Evolutionary conservation across 2,329 filamentous ascomycete genomes (phyloP), one percentile per base, ranked within the genome.

Genomic region (Alternaria ethzedia): DNA sequence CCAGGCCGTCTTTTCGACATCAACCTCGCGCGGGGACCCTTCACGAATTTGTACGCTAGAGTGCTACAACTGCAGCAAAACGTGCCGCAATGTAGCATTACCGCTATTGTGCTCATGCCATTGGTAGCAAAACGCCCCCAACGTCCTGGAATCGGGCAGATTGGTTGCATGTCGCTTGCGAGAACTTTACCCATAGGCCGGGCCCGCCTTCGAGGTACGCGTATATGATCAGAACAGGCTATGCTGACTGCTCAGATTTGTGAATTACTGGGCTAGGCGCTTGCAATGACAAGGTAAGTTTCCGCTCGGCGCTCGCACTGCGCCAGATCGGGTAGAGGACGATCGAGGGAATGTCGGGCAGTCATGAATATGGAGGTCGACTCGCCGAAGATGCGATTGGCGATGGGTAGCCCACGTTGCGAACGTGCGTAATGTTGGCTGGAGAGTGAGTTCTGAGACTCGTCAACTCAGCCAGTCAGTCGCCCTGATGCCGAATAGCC

Each of bases 211-310:
- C 5, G 4, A 52, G 41, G 13, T 21, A 23, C 12, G 28, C 30
- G 28, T 20, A n/a, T 57, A 32, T 10, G 17, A n/a, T 30, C 17
- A 41, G 63, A 63, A 63, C 60, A 65, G 55, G 64, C 50, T 58
- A 36, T 10, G 60, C 59, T 69, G 60, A 66, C 65, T 67, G 65
- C 56, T 47, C 44, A 59, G 52, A 56, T 64, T 66, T 56, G 30
- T 57, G 41, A 51, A 44, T 23, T 15, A 43, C 26, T 51, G 32
- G 52, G 30, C 45, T 59, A 44, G 61, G 60, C 67, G 67, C 62
- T 60, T 54, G 59, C 12, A 41, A 61, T 15, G 20, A 13, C 11
- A 47, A 45, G 55, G 45, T 32, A 23, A 8, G 23, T 23, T 17
- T 43, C 46, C 47, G 6, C 45, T 45, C 49, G 45, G 43, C 47